A percentile compares a stretch with the other conserved stretches of the same genome.
These are phyloP conservation scores for Clarireedia sp. DNA, from an alignment of 2,329 filamentous ascomycete species.

Conservation along the genomic window DNA sequence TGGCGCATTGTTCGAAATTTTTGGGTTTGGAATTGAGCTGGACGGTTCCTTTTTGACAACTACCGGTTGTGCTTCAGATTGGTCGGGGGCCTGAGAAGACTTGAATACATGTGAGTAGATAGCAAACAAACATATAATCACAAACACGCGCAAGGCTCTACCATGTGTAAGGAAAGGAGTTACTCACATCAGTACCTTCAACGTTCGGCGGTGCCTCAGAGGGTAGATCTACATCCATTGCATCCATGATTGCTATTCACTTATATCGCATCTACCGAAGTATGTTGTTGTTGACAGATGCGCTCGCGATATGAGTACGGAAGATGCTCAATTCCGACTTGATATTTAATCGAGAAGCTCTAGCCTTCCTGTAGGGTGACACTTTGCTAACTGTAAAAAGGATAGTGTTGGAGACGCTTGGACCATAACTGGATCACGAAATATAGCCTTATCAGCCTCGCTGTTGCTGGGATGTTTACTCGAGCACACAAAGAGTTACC, in stretches of 20 bases:
- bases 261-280: background rate
- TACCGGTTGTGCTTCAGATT: background rate
- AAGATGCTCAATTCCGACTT: background rate
- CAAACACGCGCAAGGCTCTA: background rate
- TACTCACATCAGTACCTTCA: background rate
- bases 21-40: background rate
- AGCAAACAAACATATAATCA: background rate
- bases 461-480: too few relatives aligned
- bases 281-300: background rate
- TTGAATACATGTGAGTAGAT: background rate
- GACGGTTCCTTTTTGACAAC: background rate
- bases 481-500: too few relatives aligned
- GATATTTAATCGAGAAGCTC: background rate
- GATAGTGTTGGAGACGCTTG: background rate
- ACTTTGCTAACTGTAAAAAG: too few relatives aligned
- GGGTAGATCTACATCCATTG: conserved; percentile 2
- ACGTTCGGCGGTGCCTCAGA: background rate
- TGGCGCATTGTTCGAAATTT: conserved; percentile 15
- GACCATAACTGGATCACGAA: background rate
- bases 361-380: background rate
- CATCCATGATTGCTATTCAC: background rate
- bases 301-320: background rate
- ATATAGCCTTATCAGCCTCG: background rate
- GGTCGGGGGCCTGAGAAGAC: background rate
- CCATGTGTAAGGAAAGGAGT: background rate